phyloP scores from a whole-genome alignment of 306 rosid species.

The Acacia acuminata region DNA sequence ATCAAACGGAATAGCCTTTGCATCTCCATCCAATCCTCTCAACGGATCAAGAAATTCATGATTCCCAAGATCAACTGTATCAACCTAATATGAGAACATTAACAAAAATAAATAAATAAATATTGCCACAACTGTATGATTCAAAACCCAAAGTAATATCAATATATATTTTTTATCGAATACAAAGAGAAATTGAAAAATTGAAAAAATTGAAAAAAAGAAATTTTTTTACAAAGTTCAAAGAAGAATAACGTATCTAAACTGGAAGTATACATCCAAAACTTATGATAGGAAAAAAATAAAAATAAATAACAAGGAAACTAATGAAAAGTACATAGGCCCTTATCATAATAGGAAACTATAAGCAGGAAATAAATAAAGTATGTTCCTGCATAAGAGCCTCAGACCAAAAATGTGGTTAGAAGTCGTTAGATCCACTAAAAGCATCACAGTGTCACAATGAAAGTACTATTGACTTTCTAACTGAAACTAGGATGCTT shows the following conservation, averaged over 20 bases:
- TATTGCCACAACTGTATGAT: conserved; percentile 14
- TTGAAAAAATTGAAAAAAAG: background rate
- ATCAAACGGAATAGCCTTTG: conserved; percentile 33
- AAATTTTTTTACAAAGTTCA: background rate
- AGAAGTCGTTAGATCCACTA: background rate
- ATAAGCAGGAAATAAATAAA: background rate
- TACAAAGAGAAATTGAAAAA: background rate
- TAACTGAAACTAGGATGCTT: too few species aligned
- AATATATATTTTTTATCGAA: background rate
- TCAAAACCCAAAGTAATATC: background rate
- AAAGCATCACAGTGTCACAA: background rate
- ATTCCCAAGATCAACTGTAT: conserved; percentile 41
- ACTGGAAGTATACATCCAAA: background rate
- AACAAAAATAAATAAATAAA: conserved; percentile 12
- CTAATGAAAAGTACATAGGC: background rate
- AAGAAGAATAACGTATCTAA: background rate
- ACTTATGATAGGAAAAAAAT: background rate
- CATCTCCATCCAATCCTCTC: conserved; percentile 52
- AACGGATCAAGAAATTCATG: conserved; percentile 73
- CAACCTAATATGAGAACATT: conserved; percentile 45
- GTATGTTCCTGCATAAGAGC: background rate
- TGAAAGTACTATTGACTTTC: background rate
- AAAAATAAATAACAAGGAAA: background rate
- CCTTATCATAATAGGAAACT: background rate
- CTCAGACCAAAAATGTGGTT: background rate